Percentiles rank a stretch among this genome's conserved stretches.
Conservation (phyloP, 129 eudicot species). For the Smallanthus sonchifolius region DNA sequence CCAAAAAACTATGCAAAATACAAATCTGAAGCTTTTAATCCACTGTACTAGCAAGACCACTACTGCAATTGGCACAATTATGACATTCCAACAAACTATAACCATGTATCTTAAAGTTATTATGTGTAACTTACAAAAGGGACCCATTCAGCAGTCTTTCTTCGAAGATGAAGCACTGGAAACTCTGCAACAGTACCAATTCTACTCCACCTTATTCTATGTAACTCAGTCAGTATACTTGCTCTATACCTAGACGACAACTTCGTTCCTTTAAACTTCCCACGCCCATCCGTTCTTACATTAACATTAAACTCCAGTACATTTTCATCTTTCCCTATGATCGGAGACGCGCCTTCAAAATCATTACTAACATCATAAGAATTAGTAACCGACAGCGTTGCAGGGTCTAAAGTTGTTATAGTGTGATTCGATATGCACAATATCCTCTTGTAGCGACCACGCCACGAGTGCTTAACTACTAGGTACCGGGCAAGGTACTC, state of each 20-base stretch:
- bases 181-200: conserved; percentile 69
- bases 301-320: conserved; percentile 67
- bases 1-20: neutral
- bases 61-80: neutral
- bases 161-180: conserved; percentile 76
- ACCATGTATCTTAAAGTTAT: neutral
- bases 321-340: conserved; percentile 80
- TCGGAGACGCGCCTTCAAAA: conserved; percentile 74
- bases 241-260: conserved; percentile 81
- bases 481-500: conserved; percentile 77
- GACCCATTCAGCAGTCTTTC: conserved; percentile 79
- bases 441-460: conserved; percentile 91
- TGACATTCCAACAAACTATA: conserved; percentile 6
- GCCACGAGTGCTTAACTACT: conserved; percentile 94
- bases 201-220: conserved; percentile 72
- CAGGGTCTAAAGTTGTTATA: conserved; percentile 72
- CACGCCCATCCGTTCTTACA: conserved; percentile 87
- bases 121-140: conserved; percentile 58
- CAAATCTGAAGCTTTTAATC: neutral
- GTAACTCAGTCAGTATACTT: conserved; percentile 85
- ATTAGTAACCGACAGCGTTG: conserved; percentile 68
- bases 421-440: conserved; percentile 59
- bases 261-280: conserved; percentile 75
- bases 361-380: conserved; percentile 69
- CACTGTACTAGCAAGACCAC: neutral